phyloP scores from a whole-genome alignment of 345 rosid genomes.

The Salix exigua region DNA sequence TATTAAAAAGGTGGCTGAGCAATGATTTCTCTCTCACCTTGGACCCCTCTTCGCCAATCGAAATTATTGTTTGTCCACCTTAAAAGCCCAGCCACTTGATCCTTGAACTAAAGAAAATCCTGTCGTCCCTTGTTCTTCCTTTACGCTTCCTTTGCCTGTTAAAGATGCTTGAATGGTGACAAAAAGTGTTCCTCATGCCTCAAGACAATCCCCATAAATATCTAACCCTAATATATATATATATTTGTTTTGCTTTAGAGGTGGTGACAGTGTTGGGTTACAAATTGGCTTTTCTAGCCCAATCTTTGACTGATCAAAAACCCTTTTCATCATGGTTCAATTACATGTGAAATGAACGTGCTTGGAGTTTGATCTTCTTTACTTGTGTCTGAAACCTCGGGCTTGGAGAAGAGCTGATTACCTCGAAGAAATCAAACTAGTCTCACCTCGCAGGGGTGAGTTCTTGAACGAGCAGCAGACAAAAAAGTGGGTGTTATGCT shows the following conservation, averaged over 20 bases:
- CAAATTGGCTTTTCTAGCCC: constrained; percentile 7
- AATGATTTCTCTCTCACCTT: not conserved
- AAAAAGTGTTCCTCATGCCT: not conserved
- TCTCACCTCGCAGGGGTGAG: not conserved
- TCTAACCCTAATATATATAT: not conserved
- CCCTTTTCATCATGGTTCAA: not conserved
- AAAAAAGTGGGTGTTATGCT: not conserved
- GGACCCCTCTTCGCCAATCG: constrained; percentile 7
- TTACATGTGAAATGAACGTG: not conserved
- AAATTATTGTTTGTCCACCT: constrained; percentile 3
- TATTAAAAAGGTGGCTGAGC: not conserved
- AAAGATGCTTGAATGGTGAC: constrained; percentile 18
- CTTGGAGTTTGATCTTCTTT: not conserved
- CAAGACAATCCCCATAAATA: not conserved
- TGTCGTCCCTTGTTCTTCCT: not conserved
- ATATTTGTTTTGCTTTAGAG: not conserved
- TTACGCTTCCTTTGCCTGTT: not conserved
- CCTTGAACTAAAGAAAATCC: not conserved
- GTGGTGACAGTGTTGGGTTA: not conserved
- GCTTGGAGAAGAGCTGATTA: constrained; percentile 3
- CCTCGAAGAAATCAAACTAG: not conserved
- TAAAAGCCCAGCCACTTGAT: constrained; percentile 7
- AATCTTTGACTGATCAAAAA: constrained; percentile 5
- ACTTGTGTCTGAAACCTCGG: not conserved
- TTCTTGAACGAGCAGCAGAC: not conserved